Conservation (phyloP, 495 filamentous ascomycete species). For the Cladorrhinum samala region DNA sequence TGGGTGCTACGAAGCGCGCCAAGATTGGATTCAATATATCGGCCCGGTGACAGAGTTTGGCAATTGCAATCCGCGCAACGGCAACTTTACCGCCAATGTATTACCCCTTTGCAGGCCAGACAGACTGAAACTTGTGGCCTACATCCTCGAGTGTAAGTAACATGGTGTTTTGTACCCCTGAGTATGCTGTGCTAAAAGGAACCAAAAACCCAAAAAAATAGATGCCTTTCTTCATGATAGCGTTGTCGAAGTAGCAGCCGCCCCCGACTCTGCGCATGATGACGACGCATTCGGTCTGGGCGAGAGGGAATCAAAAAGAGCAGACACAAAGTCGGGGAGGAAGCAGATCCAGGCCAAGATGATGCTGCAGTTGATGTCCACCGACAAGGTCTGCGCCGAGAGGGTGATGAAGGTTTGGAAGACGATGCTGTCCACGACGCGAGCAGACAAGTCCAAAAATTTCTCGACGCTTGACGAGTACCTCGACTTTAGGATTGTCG, state of each 20-base stretch:
- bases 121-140: not conserved
- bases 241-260: not conserved
- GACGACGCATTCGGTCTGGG: constrained; percentile 5
- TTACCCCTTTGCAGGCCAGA: not conserved
- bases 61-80: not conserved
- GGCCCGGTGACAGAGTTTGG: constrained; percentile 1
- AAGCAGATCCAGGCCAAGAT: constrained; percentile 10
- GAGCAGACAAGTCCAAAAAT: not conserved
- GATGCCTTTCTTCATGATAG: constrained; percentile 7
- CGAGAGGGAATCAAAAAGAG: constrained; percentile 1
- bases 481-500: not conserved
- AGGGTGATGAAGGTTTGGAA: not conserved
- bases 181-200: too few relatives aligned
- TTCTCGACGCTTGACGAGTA: not conserved
- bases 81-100: not conserved
- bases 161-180: too few relatives aligned
- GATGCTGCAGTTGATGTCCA: not conserved
- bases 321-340: constrained; percentile 1
- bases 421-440: not conserved
- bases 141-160: constrained; percentile 1
- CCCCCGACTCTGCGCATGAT: not conserved
- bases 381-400: not conserved
- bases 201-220: too few relatives aligned
- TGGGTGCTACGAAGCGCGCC: not conserved
- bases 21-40: constrained; percentile 6